Base-by-base conservation (phyloP, 805 yeast species). In the Debaryomyces tyrocola region DNA sequence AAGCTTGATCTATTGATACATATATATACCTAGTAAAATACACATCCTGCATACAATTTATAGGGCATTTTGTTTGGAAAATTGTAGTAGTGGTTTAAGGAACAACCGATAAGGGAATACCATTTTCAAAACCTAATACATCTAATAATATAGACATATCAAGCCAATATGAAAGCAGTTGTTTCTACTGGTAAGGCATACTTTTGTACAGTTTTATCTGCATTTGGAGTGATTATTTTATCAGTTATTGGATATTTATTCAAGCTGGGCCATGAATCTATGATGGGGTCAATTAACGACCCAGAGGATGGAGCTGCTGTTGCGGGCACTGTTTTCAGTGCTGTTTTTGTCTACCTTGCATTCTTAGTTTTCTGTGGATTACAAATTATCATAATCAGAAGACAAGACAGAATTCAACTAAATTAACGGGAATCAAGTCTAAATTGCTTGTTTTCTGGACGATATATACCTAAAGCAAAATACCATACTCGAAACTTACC, bases 281-380 rank as follows among this genome's bases (percentile, higher is more conserved):
- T 92, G 87, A 84, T 90, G 73, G 99, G 99, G 4, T 87, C 96
- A 34, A 82, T 83, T 50, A 83, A 77, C 56, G 96, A 91, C 62
- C 99, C 99, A 11, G 88, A 80, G 55, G 94, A 94, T 62, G 98
- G 98, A 12, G 82, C 83, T 52, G 96, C 94, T 27, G 98, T 92
- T 34, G 96, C 98, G 24, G 80, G 80, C 54, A 94, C 98, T 3
- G 85, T 92, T 20, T 86, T 86, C 69, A 85, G 90, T 42, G 97
- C 98, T 20, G 97, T 91, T 7, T 63, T 85, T 47, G 90, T 92
- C 9, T 92, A 92, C 65, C 67, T 83, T 46, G 77, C 74, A 28
- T 90, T 90, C 77, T 86, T 94, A 58, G 71, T 85, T 28, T 92
- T 91, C 70, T 92, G 98, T 67, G 98, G 97, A 4, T 83, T 82